Conservation (phyloP, 164 flowering plant genomes). For the Berberis thunbergii region DNA sequence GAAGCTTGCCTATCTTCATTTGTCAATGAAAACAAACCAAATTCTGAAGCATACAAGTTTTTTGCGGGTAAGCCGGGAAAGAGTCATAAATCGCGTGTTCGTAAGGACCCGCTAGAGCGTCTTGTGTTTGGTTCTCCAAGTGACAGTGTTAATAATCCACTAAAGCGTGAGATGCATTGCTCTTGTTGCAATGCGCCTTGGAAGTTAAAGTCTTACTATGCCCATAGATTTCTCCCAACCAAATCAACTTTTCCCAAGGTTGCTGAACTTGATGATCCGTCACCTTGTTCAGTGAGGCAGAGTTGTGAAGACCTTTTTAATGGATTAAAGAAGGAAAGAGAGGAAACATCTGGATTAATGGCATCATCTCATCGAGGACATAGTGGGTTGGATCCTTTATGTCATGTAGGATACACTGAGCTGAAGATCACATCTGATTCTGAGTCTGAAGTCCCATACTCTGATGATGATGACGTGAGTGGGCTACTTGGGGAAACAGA, state of each 20-base stretch:
- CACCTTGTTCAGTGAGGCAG: slow-evolving; percentile 22
- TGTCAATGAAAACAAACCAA: slow-evolving; percentile 24
- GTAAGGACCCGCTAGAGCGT: slow-evolving; percentile 11
- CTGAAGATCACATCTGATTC: slow-evolving; percentile 53
- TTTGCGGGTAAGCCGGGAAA: slow-evolving; percentile 33
- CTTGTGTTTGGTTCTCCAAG: slow-evolving; percentile 11
- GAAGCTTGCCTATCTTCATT: slow-evolving; percentile 49
- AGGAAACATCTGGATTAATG: slow-evolving; percentile 20
- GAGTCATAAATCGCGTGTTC: slow-evolving; percentile 15
- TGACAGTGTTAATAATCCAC: slow-evolving; percentile 1
- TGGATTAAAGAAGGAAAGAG: slow-evolving; percentile 35
- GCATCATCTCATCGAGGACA: slow-evolving; percentile 8
- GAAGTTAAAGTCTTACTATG: slow-evolving; percentile 19
- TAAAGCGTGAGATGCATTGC: slow-evolving; percentile 16
- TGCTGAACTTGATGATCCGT: slow-evolving; percentile 33
- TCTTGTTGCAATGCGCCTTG: slow-evolving; percentile 48
- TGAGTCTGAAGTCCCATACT: slow-evolving; percentile 54
- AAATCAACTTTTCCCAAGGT: slow-evolving; percentile 16
- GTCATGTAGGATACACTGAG: slow-evolving; percentile 54
- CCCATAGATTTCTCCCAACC: slow-evolving; percentile 24
- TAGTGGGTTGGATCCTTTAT: slow-evolving; percentile 26
- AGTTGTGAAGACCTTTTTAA: slow-evolving; percentile 18
- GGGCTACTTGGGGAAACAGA: slow-evolving; percentile 10
- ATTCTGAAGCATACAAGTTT: slow-evolving; percentile 17
- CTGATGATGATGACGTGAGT: slow-evolving; percentile 46